Evolutionary conservation across 352 stramenopile species (phyloP), one percentile per base, ranked within the genome.

Genomic region (Globisporangium cystogenes): DNA sequence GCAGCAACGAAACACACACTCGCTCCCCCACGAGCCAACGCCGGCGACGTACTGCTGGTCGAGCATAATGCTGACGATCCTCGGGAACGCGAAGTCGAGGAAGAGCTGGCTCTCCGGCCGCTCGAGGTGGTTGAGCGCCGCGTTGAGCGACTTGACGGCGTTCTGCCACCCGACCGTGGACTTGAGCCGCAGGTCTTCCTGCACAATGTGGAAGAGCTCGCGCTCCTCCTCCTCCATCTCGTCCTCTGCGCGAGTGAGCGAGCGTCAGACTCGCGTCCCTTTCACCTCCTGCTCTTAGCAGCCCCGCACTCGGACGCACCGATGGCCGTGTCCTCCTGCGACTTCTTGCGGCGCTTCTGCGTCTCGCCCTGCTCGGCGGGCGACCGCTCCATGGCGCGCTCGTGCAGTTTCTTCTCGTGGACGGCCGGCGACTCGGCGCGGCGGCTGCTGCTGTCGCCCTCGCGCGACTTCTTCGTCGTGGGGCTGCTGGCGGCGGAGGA

Each of bases 101-200:
- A 94, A 95, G 8, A 57, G 67, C 59, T 93, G 80, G 46, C 73
- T 91, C 58, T 92, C 86, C 1, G 72, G 62, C 2, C 72, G 69
- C 6, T 93, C 76, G 18, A 90, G 58, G 64, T 93, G 78, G 35
- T 64, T 61, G 10, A 86, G 72, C 43, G 86, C 86, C 27, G 78
- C 66, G 31, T 84, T 90, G 24, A 95, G 79, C 55, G 83, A 85
- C 53, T 90, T 91, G 61, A 93, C 81, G 12, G 86, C 83, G 43
- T 94, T 95, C 59, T 95, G 83, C 86, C 86, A 95, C 41, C 84
- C 86, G 45, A 95, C 86, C 2, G 85, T 95, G n/a, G 85, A 90
- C 53, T 95, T 93, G 42, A 80, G 60, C n/a, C 82, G 81, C 63
- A 95, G 57, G 59, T 95, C 85, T 55, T 95, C 81, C 55, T 79